Base-by-base conservation (phyloP, 768 basidiomycete genomes). In the Agaricus subrufescens region DNA sequence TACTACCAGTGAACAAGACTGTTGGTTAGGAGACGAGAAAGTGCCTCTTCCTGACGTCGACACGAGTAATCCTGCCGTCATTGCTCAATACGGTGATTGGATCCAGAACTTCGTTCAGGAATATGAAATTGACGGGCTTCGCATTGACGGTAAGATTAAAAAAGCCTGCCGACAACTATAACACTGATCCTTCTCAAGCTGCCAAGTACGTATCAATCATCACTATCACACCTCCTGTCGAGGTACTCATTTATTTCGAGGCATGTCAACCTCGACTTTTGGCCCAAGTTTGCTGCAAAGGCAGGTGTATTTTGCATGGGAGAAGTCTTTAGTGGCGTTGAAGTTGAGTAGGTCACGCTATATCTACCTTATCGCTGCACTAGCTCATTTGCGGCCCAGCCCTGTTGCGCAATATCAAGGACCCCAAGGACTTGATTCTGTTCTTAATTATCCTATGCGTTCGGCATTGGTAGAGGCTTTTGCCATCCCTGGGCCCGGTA, bases 281-380 rank as follows among this genome's bases (percentile, higher is more conserved):
- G 90, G 91, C 84, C 87, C 1, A 64, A 64, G 5, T 93, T 94
- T 64, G 85, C 84, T 62, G 72, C 68, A 45, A 82, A 81, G n/a
- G 88, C 90, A 0, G 89, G 86, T 11, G 87, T 93, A 9, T 93
- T 88, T 71, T 93, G 89, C 63, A 86, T 93, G 52, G 93, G 93
- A 40, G 91, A 94, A 71, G 87, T 94, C 46, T 83, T 75, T 62
- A 77, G 82, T 57, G 79, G 77, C 45, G 66, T 73, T 50, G 73
- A 84, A 50, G 68, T 83, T 46, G 69, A 74, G 85, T 86, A 65
- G 38, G 71, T 61, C 11, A 4, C 25, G 23, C 25, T 48, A 8
- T 26, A 14, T 34, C 29, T 25, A 9, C 19, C 15, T 38, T 14
- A 34, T n/a, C 30, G 11, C 15, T 19, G 42, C 38, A 3, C 9